Conservation (phyloP, 208 protist species). For the Naegleria fowleri region DNA sequence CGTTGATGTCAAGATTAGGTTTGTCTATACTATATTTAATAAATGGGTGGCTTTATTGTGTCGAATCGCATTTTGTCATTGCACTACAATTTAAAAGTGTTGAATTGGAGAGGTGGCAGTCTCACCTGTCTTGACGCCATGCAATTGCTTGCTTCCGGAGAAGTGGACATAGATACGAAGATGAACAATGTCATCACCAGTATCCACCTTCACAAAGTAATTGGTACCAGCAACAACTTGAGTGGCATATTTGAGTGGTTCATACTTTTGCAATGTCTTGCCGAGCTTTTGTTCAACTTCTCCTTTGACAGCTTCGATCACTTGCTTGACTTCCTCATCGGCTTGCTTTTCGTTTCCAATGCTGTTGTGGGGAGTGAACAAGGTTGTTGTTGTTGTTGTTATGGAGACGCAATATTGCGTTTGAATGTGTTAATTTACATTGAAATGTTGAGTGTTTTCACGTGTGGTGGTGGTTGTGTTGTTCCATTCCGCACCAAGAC, state of each 20-base stretch:
- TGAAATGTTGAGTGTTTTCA: too few relatives aligned
- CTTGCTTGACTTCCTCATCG: neutral
- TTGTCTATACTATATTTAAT: too few relatives aligned
- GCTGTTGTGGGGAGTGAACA: neutral
- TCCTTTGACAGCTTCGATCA: neutral
- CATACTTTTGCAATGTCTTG: neutral
- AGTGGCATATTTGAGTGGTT: neutral
- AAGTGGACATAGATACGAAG: neutral
- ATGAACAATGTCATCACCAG: neutral
- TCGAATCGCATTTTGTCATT: too few relatives aligned
- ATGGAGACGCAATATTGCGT: too few relatives aligned
- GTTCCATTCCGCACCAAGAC: too few relatives aligned
- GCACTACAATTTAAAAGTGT: neutral
- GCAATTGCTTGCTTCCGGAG: neutral
- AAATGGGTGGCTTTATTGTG: too few relatives aligned
- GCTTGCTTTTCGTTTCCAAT: neutral
- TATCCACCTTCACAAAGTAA: conserved; percentile 1
- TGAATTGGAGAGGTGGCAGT: neutral
- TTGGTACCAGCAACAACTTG: neutral
- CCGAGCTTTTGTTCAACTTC: neutral
- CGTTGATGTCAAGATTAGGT: too few relatives aligned
- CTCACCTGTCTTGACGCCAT: neutral
- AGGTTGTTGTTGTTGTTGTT: too few relatives aligned
- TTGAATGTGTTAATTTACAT: too few relatives aligned
- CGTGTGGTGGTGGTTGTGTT: too few relatives aligned